A percentile compares a stretch with the other conserved stretches of the same genome.
Conservation (phyloP, 2,329 filamentous ascomycete species). For the Claviceps citrina region DNA sequence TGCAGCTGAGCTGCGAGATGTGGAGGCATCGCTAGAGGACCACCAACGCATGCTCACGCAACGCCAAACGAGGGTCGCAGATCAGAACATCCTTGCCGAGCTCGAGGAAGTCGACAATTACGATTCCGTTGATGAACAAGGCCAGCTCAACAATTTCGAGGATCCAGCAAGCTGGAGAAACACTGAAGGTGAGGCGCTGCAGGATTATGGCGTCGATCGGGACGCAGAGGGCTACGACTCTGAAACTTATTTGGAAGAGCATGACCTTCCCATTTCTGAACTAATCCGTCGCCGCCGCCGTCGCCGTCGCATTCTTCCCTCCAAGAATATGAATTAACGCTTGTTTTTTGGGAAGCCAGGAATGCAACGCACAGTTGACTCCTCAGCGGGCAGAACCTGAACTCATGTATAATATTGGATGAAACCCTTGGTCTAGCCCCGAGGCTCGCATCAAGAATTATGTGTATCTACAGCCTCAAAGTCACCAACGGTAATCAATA, state of each 20-base stretch:
- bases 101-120: constrained; percentile 43
- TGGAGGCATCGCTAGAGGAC: constrained; percentile 26
- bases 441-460: neutral
- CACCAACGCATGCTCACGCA: constrained; percentile 32
- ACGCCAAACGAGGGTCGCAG: constrained; percentile 33
- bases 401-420: neutral
- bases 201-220: constrained; percentile 69
- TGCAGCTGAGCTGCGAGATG: constrained; percentile 19
- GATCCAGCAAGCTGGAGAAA: constrained; percentile 54
- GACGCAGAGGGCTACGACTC: constrained; percentile 37
- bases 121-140: constrained; percentile 19
- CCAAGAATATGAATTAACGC: neutral
- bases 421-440: neutral
- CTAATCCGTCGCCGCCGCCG: constrained; percentile 36
- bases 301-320: constrained; percentile 26
- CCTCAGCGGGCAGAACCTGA: neutral
- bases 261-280: constrained; percentile 58
- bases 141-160: constrained; percentile 44
- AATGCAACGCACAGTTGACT: constrained; percentile 5
- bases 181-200: constrained; percentile 55
- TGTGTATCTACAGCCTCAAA: neutral
- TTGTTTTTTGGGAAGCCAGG: constrained; percentile 8
- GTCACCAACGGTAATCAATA: neutral
- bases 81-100: constrained; percentile 29
- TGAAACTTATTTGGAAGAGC: constrained; percentile 28